phyloP scores from a whole-genome alignment of 768 basidiomycete species.

The Suillus brevipes region DNA sequence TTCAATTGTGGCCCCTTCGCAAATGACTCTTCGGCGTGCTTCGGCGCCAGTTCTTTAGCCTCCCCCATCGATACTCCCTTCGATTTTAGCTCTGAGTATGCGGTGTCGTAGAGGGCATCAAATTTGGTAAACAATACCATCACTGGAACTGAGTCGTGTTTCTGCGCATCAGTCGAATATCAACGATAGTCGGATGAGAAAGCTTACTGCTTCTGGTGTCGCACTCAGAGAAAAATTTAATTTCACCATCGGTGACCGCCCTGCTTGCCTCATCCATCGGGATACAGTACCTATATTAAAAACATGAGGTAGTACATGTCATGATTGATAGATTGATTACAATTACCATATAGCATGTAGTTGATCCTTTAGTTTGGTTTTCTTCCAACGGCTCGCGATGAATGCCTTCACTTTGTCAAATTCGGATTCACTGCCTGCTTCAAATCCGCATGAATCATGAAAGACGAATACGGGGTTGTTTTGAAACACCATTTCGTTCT shows the following conservation, averaged over 20 bases:
- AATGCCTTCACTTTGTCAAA: not conserved
- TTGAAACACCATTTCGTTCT: not conserved
- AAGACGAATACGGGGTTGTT: not conserved
- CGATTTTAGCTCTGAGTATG: conserved; percentile 17
- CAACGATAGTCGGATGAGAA: not conserved
- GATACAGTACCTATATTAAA: conserved; percentile 40
- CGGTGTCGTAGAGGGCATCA: conserved; percentile 29
- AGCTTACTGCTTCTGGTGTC: conserved; percentile 13
- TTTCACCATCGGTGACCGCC: conserved; percentile 29
- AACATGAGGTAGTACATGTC: not conserved
- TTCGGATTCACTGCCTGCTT: not conserved
- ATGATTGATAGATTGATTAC: not conserved
- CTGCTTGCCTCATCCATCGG: conserved; percentile 25
- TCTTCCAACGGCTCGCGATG: not conserved
- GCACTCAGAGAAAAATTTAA: conserved; percentile 16
- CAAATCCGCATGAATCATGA: not conserved
- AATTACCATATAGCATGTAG: conserved; percentile 42
- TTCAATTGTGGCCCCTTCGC: not conserved
- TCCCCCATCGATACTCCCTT: conserved; percentile 13
- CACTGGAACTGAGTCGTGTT: conserved; percentile 34
- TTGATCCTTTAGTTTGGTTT: not conserved
- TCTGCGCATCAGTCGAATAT: not conserved
- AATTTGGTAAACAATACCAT: conserved; percentile 41
- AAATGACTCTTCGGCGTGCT: conserved; percentile 16
- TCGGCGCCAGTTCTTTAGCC: conserved; percentile 15